Evolutionary conservation across 1,284 basidiomycete species (phyloP), one percentile per base, ranked within the genome.

Genomic region (Malassezia sp.): DNA sequence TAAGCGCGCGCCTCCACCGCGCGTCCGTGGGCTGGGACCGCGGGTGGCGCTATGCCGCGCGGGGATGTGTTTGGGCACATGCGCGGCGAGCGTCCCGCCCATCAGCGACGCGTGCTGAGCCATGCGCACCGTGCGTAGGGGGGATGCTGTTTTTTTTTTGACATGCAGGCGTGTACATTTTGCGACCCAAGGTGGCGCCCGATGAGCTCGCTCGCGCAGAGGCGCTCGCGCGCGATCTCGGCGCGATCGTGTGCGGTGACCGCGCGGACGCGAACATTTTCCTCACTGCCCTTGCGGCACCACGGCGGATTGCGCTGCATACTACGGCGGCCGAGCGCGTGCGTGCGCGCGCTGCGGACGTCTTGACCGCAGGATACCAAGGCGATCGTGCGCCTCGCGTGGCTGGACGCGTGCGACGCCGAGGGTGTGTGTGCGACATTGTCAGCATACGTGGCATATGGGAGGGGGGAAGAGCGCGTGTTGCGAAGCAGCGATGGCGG

Each of bases 211-310:
- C 3, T 12, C 29, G 21, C 12, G 15, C 37, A 3, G 10, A 18
- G 14, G 4, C 12, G 5, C n/a, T 27, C 12, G 36, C 29, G 4
- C 10, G 23, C 7, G 15, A 8, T n/a, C 18, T 49, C 15, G 47
- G 47, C 5, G 47, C 47, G 3, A 38, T 35, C 9, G 35, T 43
- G 5, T 43, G 41, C 18, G 20, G 17, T 11, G 24, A 14, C 11
- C 28, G 28, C 3, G 28, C 35, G 4, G 42, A 49, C 21, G 39
- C 47, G 11, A 49, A 49, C 18, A 28, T 49, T 3, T 14, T 49
- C 14, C 26, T 49, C 7, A 43, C 47, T 2, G 47, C 17, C 9
- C 18, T 49, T n/a, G 41, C 37, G 7, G 47, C 41, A 5, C 47
- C 36, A 12, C 28, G 30, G 8, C 41, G 47, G 21, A 43, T 49